Evolutionary conservation across 345 rosid genomes (phyloP).

Genomic region (Odontarrhena argentea): DNA sequence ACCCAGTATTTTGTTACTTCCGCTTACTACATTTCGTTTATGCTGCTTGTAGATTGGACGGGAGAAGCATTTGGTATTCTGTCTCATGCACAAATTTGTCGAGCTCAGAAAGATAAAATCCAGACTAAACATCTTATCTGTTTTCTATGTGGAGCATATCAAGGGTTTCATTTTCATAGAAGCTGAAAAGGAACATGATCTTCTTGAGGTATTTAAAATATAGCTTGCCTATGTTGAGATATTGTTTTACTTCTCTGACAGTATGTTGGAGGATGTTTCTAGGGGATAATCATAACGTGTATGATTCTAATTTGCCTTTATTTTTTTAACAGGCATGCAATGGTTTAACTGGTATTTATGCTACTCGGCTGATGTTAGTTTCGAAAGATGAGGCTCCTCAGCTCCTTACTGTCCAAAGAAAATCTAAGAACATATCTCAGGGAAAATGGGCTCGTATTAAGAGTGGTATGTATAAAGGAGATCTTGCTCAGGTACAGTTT

Average conservation of each 20-base stretch:
- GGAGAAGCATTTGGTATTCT: slow-evolving; percentile 76
- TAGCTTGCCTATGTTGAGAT: slow-evolving; percentile 6
- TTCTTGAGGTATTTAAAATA: slow-evolving; percentile 63
- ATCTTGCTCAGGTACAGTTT: slow-evolving; percentile 70
- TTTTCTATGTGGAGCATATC: slow-evolving; percentile 68
- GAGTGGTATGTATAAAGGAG: slow-evolving; percentile 94
- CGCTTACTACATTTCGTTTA: slow-evolving; percentile 31
- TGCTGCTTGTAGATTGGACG: slow-evolving; percentile 67
- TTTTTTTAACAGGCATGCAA: slow-evolving; percentile 65
- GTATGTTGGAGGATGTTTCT: slow-evolving; percentile 17
- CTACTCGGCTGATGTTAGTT: slow-evolving; percentile 58
- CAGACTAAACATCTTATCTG: slow-evolving; percentile 69
- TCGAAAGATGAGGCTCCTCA: slow-evolving; percentile 67
- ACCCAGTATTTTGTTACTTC: neutral
- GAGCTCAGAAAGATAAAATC: slow-evolving; percentile 65
- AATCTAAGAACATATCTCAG: slow-evolving; percentile 50
- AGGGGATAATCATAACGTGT: slow-evolving; percentile 14
- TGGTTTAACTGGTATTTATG: slow-evolving; percentile 65
- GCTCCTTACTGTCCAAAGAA: slow-evolving; percentile 59
- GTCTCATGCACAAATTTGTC: slow-evolving; percentile 94
- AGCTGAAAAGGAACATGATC: slow-evolving; percentile 71
- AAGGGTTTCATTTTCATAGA: slow-evolving; percentile 81
- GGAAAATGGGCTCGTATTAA: slow-evolving; percentile 91
- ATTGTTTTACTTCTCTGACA: slow-evolving; percentile 4
- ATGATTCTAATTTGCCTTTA: slow-evolving; percentile 23